Conservation (phyloP, 2,329 filamentous ascomycete genomes). For the Cryphonectria carpinicola region DNA sequence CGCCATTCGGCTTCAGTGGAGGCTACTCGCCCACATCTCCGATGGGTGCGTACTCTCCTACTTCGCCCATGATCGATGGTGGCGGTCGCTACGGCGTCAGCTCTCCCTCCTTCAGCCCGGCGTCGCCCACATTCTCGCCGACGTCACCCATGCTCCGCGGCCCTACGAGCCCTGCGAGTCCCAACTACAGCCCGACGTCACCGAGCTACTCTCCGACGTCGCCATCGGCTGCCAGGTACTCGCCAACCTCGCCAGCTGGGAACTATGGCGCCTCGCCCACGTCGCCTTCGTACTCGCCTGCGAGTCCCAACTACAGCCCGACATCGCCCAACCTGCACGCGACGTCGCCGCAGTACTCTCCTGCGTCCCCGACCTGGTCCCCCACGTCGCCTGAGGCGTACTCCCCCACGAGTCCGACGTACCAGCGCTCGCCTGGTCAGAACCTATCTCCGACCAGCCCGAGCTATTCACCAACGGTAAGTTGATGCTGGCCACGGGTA, state of each 20-base stretch:
- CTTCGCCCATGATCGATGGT: conserved; percentile 67
- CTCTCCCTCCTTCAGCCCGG: conserved; percentile 63
- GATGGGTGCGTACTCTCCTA: conserved; percentile 75
- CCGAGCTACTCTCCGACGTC: conserved; percentile 68
- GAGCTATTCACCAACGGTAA: conserved; percentile 67
- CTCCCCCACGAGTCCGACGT: conserved; percentile 66
- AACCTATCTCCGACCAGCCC: conserved; percentile 69
- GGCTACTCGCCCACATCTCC: conserved; percentile 80
- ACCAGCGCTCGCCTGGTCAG: conserved; percentile 58
- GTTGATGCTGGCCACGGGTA: conserved; percentile 36
- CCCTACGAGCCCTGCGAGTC: conserved; percentile 58
- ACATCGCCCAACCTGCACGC: conserved; percentile 62
- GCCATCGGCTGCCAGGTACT: conserved; percentile 62
- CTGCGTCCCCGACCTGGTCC: conserved; percentile 77
- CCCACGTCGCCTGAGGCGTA: conserved; percentile 71
- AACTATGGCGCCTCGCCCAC: conserved; percentile 70
- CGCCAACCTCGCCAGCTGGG: conserved; percentile 71
- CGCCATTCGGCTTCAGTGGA: conserved; percentile 62
- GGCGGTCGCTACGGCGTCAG: conserved; percentile 59
- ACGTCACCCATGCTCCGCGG: conserved; percentile 61
- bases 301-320: conserved; percentile 73
- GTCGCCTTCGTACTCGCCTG: conserved; percentile 73
- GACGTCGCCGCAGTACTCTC: conserved; percentile 66
- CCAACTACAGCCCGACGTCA: conserved; percentile 68
- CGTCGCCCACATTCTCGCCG: conserved; percentile 66